phyloP scores from a whole-genome alignment of 225 moss, liverwort and hornwort genomes.

The Asterella californica region DNA sequence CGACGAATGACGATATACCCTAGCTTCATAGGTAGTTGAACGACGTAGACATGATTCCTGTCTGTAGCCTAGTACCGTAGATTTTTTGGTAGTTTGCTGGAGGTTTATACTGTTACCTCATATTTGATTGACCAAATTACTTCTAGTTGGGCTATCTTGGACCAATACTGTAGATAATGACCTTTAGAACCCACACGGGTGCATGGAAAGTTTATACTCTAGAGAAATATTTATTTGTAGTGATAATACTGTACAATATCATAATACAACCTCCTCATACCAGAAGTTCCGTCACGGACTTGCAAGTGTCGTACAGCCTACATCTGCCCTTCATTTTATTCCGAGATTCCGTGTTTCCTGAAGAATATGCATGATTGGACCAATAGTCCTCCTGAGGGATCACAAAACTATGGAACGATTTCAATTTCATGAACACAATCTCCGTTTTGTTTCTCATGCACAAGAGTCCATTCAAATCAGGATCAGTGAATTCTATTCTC shows the following conservation, averaged over 20 bases:
- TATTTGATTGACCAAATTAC: neutral
- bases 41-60: neutral
- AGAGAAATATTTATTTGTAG: too few species aligned
- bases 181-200: neutral
- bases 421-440: too few species aligned
- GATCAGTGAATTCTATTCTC: too few species aligned
- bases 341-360: too few species aligned
- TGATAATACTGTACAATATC: constrained; percentile 12
- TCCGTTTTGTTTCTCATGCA: too few species aligned
- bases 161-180: neutral
- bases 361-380: too few species aligned
- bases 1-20: neutral
- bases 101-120: neutral
- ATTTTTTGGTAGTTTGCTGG: neutral
- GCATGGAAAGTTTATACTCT: neutral
- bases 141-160: neutral
- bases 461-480: too few species aligned
- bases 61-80: too few species aligned
- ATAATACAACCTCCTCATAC: neutral
- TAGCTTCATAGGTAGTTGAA: neutral
- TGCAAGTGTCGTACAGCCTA: neutral
- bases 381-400: too few species aligned
- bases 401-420: too few species aligned
- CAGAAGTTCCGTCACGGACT: neutral
- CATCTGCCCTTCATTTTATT: too few species aligned